phyloP scores from a whole-genome alignment of 495 filamentous ascomycete species.

The Penicillium herquei region DNA sequence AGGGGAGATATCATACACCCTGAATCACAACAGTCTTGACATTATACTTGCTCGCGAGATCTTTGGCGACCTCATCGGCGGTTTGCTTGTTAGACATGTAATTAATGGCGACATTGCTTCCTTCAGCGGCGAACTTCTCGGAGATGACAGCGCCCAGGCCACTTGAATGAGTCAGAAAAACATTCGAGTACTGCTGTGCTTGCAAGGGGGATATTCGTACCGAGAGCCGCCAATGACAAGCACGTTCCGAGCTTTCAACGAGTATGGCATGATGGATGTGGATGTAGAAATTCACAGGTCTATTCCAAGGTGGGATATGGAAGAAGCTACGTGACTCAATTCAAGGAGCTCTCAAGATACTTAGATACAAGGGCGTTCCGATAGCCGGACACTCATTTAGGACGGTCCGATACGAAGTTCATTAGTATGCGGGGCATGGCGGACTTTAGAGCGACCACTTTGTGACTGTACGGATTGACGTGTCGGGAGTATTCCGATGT shows the following conservation, averaged over 20 bases:
- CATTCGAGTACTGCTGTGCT: background rate
- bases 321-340: no score
- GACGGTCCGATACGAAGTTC: background rate
- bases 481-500: conserved; percentile 12
- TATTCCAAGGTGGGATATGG: background rate
- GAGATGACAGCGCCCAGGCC: conserved; percentile 64
- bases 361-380: background rate
- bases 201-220: conserved; percentile 31
- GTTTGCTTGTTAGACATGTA: conserved; percentile 54
- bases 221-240: conserved; percentile 69
- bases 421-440: conserved; percentile 5
- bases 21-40: conserved; percentile 58
- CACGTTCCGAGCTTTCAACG: conserved; percentile 60
- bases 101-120: conserved; percentile 69
- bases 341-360: no score
- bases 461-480: background rate
- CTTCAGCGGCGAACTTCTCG: conserved; percentile 64
- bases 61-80: conserved; percentile 54
- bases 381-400: background rate
- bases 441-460: no score
- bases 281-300: background rate
- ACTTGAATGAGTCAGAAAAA: conserved; percentile 28
- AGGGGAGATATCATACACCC: conserved; percentile 45
- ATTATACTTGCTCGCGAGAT: conserved; percentile 48
- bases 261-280: conserved; percentile 54